Percentiles rank a stretch among this genome's conserved stretches.
Evolutionary conservation across 805 yeast genomes (phyloP).

Genomic region (Kodamaea hsintzibuensis): DNA sequence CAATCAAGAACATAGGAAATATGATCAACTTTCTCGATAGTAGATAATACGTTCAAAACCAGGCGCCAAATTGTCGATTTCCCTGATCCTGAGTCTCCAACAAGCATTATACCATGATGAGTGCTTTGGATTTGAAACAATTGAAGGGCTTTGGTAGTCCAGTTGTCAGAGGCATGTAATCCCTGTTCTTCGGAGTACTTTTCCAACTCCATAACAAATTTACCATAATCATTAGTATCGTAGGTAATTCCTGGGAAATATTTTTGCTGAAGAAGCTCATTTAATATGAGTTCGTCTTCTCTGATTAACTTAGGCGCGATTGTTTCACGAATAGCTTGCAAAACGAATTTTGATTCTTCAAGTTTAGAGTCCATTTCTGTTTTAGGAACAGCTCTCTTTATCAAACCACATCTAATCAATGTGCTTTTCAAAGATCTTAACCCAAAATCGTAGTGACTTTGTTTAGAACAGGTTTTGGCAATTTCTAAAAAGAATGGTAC

Average conservation of each 20-base stretch:
- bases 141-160: constrained; percentile 61
- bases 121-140: constrained; percentile 58
- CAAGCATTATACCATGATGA: constrained; percentile 79
- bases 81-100: constrained; percentile 77
- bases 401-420: constrained; percentile 56
- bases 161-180: constrained; percentile 33
- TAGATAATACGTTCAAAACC: constrained; percentile 44
- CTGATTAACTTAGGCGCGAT: constrained; percentile 66
- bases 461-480: constrained; percentile 44
- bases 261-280: constrained; percentile 13
- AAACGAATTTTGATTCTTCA: constrained; percentile 36
- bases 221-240: constrained; percentile 20
- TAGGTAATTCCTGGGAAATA: constrained; percentile 28
- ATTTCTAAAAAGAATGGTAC: constrained; percentile 57
- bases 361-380: background rate
- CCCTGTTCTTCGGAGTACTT: constrained; percentile 33
- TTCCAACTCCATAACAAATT: constrained; percentile 26
- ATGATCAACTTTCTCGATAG: constrained; percentile 35
- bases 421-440: constrained; percentile 75
- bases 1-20: constrained; percentile 61
- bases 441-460: constrained; percentile 88
- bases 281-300: constrained; percentile 50
- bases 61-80: constrained; percentile 58
- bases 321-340: constrained; percentile 58
- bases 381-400: constrained; percentile 28